Evolutionary conservation across 2,329 filamentous ascomycete species (phyloP), one percentile per base, ranked within the genome.

Genomic region (Xylaria arbuscula): DNA sequence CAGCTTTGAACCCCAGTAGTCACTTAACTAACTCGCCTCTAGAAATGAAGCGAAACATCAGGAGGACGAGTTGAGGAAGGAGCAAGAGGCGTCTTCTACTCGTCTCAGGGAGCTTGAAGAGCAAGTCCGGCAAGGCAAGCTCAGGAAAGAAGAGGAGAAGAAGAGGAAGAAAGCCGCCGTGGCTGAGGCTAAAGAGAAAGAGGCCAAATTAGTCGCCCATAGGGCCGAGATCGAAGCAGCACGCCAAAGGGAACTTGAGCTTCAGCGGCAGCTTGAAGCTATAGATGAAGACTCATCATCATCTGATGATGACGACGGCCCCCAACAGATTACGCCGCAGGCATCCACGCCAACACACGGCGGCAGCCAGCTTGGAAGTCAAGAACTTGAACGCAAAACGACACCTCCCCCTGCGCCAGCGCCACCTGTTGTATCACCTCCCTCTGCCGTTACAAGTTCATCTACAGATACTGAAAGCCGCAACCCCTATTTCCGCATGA

Each of bases 101-200:
- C 93, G 94, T 59, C 87, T 98, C 28, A 93, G 90, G 78, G 94
- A 93, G 17, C 88, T 99, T 9, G 94, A 99, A 80, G 94, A 98
- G 78, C 94, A 98, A 80, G 94, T 98, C 61, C 91, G 90, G 71
- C 93, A 94, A 78, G 93, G 94, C 76, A 99, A 98, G 83, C 83
- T 98, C 61, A 95, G 93, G 85, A 98, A 97, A 81, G 92, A 97
- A 73, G 96, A 99, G 80, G 96, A 98, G 82, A 98, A 97, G 85
- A 93, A 91, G 71, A 91, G 88, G 75, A 96, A 94, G 84, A 94
- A 97, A 83, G 95, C 93, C 24, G 94, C 94, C 10, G 86, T 92
- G 76, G 92, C 92, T 58, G 93, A 96, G 73, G 89, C 94, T 8
- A 95, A 93, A 80, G 93, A 97, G 75, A 94, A 97, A 78, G 95